Evolutionary conservation across 768 basidiomycete genomes (phyloP).

Genomic region (Suillus lakei): DNA sequence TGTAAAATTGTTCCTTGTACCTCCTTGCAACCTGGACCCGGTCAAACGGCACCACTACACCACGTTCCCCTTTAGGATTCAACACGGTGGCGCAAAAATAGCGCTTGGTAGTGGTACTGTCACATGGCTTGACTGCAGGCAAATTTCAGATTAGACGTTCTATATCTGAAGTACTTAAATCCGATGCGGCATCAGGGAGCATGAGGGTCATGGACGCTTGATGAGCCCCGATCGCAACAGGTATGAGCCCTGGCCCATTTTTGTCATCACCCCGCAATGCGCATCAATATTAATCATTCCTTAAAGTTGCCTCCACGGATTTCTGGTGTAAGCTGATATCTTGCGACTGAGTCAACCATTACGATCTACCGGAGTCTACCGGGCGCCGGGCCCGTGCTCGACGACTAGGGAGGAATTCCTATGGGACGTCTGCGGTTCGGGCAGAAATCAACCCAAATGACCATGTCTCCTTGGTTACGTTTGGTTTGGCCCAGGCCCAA

Average conservation of each 20-base stretch:
- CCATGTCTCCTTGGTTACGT: slow-evolving; percentile 1
- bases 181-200: not conserved
- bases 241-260: not conserved
- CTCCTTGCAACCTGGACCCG: not conserved
- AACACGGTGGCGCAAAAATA: too few species aligned
- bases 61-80: not conserved
- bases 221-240: not conserved
- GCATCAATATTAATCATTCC: too few species aligned
- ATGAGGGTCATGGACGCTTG: not conserved
- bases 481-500: slow-evolving; percentile 3
- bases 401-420: not conserved
- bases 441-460: not conserved
- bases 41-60: not conserved
- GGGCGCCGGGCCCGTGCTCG: not conserved
- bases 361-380: not conserved
- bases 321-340: not conserved
- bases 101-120: too few species aligned
- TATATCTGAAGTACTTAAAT: not conserved
- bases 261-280: too few species aligned
- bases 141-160: not conserved
- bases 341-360: not conserved
- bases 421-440: not conserved
- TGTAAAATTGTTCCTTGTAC: not conserved
- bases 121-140: not conserved
- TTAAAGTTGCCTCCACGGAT: not conserved